Conservation (phyloP, 805 yeast species). For the Candida lessepsii region DNA sequence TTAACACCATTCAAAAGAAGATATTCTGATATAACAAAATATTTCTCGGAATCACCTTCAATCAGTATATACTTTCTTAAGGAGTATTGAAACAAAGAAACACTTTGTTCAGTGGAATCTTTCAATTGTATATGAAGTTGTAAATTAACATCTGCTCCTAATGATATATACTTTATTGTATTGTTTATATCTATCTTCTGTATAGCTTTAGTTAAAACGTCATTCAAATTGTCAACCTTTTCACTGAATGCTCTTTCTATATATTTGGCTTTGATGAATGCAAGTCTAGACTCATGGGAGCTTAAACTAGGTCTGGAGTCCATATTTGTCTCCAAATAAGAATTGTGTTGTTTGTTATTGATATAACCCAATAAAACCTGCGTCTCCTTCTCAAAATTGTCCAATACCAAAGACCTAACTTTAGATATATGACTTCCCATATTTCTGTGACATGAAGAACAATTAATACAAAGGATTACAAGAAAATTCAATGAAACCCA, state of each 20-base stretch:
- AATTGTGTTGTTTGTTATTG: conserved; percentile 56
- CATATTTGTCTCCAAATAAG: conserved; percentile 51
- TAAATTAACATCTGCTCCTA: conserved; percentile 49
- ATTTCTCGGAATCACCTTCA: conserved; percentile 22
- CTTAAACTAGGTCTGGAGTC: conserved; percentile 8
- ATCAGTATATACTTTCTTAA: conserved; percentile 43
- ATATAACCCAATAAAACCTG: conserved; percentile 50
- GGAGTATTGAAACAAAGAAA: conserved; percentile 48
- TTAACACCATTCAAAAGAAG: conserved; percentile 56
- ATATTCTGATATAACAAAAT: conserved; percentile 55
- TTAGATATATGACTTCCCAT: conserved; percentile 81
- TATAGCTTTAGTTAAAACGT: conserved; percentile 50
- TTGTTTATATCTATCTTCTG: conserved; percentile 48
- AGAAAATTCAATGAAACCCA: conserved; percentile 83
- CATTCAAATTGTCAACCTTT: conserved; percentile 23
- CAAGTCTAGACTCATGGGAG: conserved; percentile 48
- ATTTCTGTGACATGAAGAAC: conserved; percentile 86
- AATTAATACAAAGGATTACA: conserved; percentile 73
- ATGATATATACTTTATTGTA: conserved; percentile 42
- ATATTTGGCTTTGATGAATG: conserved; percentile 69
- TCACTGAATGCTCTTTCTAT: conserved; percentile 46
- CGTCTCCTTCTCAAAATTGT: conserved; percentile 62
- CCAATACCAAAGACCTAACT: conserved; percentile 75
- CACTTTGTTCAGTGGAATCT: conserved; percentile 17
- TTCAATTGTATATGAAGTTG: conserved; percentile 32